Percentiles rank a stretch among this genome's conserved stretches.
Evolutionary conservation across 192 early-diverging fungal species (phyloP).

Genomic region (Oehlia diaphana): DNA sequence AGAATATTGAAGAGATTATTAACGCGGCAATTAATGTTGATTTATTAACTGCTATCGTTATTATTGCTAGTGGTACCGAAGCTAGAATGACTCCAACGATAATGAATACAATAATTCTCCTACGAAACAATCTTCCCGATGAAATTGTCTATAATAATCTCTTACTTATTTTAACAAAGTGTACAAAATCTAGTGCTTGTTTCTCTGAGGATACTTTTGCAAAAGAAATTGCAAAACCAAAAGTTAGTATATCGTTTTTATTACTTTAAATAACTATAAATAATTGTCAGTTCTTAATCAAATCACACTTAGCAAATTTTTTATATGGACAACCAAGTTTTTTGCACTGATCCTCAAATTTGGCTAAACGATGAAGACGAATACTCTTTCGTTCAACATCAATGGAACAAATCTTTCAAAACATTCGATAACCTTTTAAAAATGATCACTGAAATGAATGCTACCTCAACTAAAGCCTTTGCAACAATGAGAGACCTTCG

Average conservation of each 20-base stretch:
- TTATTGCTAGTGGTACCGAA: conserved; percentile 21
- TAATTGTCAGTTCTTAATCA: no score
- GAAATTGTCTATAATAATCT: not conserved
- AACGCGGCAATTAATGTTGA: not conserved
- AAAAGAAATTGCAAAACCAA: conserved; percentile 15
- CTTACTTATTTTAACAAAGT: conserved; percentile 23
- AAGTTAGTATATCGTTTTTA: not conserved
- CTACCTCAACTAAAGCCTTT: conserved; percentile 7
- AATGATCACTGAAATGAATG: not conserved
- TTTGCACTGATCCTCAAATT: conserved; percentile 3
- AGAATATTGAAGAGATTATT: conserved; percentile 12
- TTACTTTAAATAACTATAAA: not conserved
- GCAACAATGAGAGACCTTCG: not conserved
- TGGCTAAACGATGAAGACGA: conserved; percentile 7
- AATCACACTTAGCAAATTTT: not conserved
- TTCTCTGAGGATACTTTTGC: conserved; percentile 4
- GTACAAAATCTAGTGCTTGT: not conserved
- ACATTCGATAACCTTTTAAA: not conserved
- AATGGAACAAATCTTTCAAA: not conserved
- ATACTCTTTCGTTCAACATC: not conserved
- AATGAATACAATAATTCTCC: not conserved
- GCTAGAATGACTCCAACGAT: conserved; percentile 5
- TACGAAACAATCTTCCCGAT: conserved; percentile 21
- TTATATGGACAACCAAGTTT: conserved; percentile 9
- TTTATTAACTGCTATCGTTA: conserved; percentile 5